These are phyloP conservation scores for Solanum acaule DNA, from an alignment of 257 asterid genomes.

Conservation along the genomic window DNA sequence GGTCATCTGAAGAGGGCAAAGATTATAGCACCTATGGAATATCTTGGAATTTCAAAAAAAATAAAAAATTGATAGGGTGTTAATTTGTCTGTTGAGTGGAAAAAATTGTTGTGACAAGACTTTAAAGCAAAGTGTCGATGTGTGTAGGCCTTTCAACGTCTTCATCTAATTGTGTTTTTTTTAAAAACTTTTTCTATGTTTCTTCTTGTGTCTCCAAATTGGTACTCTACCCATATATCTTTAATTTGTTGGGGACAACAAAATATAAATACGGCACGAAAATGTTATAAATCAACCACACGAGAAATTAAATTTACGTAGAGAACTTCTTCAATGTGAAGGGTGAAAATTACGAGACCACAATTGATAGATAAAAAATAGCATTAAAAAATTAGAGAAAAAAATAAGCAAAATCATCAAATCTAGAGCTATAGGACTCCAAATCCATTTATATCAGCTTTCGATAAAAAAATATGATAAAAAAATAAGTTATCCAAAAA, in stretches of 20 bases:
- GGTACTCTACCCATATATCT: not conserved
- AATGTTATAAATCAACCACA: not conserved
- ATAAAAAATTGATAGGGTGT: not conserved
- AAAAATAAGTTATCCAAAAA: not conserved
- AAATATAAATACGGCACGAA: not conserved
- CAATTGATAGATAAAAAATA: not conserved
- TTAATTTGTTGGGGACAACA: not conserved
- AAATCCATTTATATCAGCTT: not conserved
- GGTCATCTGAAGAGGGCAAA: too few species aligned
- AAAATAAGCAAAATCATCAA: too few species aligned
- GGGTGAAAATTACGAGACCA: not conserved
- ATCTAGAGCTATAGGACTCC: not conserved
- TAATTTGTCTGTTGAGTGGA: not conserved
- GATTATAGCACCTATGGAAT: too few species aligned
- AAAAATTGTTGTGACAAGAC: not conserved
- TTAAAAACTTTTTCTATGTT: not conserved
- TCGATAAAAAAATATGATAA: not conserved
- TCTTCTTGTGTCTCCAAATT: not conserved
- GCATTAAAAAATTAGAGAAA: not conserved
- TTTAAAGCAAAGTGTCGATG: not conserved
- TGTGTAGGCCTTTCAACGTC: constrained; percentile 5
- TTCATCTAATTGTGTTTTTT: not conserved
- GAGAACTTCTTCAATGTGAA: not conserved
- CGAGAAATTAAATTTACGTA: not conserved
- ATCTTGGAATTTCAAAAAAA: rapidly evolving